Percentiles rank a stretch among this genome's conserved stretches.
These are phyloP conservation scores for Gnomoniopsis smithogilvyi DNA, from an alignment of 2,329 filamentous ascomycete genomes.

Conservation along the genomic window DNA sequence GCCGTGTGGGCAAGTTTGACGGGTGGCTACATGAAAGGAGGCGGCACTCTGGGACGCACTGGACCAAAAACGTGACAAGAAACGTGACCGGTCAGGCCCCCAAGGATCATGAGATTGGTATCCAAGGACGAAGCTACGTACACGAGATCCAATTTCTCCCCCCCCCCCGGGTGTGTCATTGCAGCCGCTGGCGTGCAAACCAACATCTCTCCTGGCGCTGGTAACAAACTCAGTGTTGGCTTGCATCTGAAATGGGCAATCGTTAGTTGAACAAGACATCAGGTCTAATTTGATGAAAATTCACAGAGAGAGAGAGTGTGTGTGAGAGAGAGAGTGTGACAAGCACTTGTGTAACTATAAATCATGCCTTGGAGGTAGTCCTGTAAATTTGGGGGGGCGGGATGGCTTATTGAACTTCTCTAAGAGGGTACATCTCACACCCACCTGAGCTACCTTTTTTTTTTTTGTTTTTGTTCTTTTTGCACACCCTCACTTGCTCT, in stretches of 20 bases:
- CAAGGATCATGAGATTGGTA: constrained; percentile 4
- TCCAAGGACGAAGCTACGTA: constrained; percentile 11
- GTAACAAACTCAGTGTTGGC: background rate
- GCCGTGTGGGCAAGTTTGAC: constrained; percentile 11
- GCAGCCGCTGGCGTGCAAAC: constrained; percentile 17
- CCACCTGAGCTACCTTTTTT: background rate
- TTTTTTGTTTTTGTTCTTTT: no score
- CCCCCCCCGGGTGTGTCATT: constrained; percentile 14
- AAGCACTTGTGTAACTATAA: background rate
- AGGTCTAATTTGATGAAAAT: no score
- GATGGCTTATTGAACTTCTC: background rate
- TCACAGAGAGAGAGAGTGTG: no score
- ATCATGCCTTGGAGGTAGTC: background rate
- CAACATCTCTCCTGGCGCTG: background rate
- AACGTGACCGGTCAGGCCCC: constrained; percentile 18
- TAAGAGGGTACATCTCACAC: background rate
- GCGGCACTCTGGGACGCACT: constrained; percentile 17
- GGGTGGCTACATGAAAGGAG: constrained; percentile 16
- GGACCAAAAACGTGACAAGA: constrained; percentile 17
- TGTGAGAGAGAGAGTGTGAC: background rate
- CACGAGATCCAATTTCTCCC: constrained; percentile 13
- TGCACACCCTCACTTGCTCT: no score
- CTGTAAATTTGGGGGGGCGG: background rate
- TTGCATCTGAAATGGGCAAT: background rate
- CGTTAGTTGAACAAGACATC: background rate